Base-by-base conservation (phyloP, 2,329 filamentous ascomycete genomes). In the Sporothrix protearum region DNA sequence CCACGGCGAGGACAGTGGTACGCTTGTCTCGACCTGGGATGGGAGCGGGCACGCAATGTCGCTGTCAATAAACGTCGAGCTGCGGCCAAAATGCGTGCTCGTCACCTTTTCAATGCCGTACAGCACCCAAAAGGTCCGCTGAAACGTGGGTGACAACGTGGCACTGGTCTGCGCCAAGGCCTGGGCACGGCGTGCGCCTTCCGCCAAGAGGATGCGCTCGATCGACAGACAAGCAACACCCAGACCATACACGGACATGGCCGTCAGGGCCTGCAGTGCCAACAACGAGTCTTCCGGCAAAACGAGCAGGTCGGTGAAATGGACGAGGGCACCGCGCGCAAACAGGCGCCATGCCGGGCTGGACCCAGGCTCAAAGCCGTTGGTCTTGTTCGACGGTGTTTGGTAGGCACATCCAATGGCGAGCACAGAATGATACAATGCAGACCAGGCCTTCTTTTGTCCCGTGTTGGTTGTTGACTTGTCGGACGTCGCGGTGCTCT, bases 341-440 rank as follows among this genome's bases (percentile, higher is more conserved):
- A 82, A 83, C 3, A 82, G 75, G 9, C 77, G 78, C 82, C 82
- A 83, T 0, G 80, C 76, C 47, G 76, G 77, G 5, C 81, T 81
- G 30, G 78, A 79, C 2, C 80, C 80, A 0, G 80, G 80, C 67
- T 82, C 79, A 63, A 82, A 83, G 9, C 77, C 78, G 61, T 39
- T 12, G 36, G 4, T 42, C 0, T 79, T 80, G 6, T 79, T 78
- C 30, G 77, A 77, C 16, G 76, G 74, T 36, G 45, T 47, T 2
- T 51, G 9, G 33, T 80, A 79, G 69, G 80, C 80, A 33, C 77
- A 80, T 6, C 81, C 81, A 1, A 83, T 72, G 2, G 81, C 82
- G 3, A 83, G 75, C 4, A 80, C 75, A 2, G 78, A 64, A 70
- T 82, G 76, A 73, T 83, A 84, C 3, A 83, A 73, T 8, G 80